Evolutionary conservation across 2,329 filamentous ascomycete species (phyloP), one percentile per base, ranked within the genome.

Genomic region (Alternaria hordeiaustralica): DNA sequence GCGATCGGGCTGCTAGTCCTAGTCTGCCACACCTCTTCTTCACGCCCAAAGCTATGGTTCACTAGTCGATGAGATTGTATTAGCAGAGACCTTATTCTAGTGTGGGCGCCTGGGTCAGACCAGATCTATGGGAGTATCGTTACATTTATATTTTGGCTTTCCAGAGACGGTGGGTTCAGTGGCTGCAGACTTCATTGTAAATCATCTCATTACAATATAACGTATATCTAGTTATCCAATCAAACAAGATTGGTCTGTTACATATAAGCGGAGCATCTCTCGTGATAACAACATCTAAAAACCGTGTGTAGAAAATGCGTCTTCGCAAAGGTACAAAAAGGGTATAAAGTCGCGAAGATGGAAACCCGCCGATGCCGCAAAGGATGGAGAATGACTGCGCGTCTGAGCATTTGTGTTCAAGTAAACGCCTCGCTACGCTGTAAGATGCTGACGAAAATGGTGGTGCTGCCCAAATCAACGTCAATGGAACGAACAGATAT

Each of bases 381-480:
- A 36, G 18, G 13, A 41, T 51, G 28, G 47, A 51, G 30, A 15
- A 23, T 21, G 18, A 23, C 21, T 23, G 26, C 7, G 28, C 30
- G 13, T 49, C 45, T 41, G 15, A 30, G 18, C 33, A 18, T 51
- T 33, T 1, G 20, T 7, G 49, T 49, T 28, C 20, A 10, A 30
- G 28, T 28, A 28, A 55, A 56, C 53, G 51, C 50, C 44, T 44
- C 50, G 43, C 58, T 60, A 50, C 50, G 28, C 58, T 60, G 58
- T 41, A 33, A 26, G 12, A 58, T 23, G 12, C 51, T 26, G 12
- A 53, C 15, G 25, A 30, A 20, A 21, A 44, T 15, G 15, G 23
- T 55, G 21, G 25, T 41, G 30, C 23, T 21, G 15, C 21, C 33
- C 49, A 36, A 41, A 55, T 25, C 12, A n/a, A 44, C 12, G 53